Conservation (phyloP, 345 rosid genomes). For the Murraya paniculata region DNA sequence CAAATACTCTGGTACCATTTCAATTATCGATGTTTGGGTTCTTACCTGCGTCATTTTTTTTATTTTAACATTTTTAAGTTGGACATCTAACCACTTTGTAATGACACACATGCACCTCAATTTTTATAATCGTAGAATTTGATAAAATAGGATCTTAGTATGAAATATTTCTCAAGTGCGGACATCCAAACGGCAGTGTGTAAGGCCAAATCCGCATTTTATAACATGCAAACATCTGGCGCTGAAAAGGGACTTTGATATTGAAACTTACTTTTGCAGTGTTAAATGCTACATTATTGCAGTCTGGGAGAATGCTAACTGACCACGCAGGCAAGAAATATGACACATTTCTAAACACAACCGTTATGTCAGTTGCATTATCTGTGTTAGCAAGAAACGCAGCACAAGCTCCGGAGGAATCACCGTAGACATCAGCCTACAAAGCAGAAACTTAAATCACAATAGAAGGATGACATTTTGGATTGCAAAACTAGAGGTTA, state of each 20-base stretch:
- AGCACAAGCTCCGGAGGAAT: constrained; percentile 64
- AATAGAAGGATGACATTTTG: neutral
- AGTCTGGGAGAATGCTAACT: constrained; percentile 91
- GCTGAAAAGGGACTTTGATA: neutral
- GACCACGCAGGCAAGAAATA: constrained; percentile 93
- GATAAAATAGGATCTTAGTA: too few species aligned
- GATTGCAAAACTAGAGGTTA: neutral
- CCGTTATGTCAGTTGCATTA: constrained; percentile 59
- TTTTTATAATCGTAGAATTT: too few species aligned
- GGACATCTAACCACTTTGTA: too few species aligned
- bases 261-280: constrained; percentile 69
- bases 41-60: constrained; percentile 43
- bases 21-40: constrained; percentile 60
- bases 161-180: neutral
- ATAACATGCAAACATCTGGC: neutral
- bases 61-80: neutral
- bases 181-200: neutral
- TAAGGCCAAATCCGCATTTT: neutral
- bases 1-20: constrained; percentile 77
- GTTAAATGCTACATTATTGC: constrained; percentile 75
- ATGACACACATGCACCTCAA: too few species aligned
- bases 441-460: constrained; percentile 10
- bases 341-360: constrained; percentile 51
- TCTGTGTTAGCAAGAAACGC: constrained; percentile 85
- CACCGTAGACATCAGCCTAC: constrained; percentile 76